phyloP scores from a whole-genome alignment of 2,329 filamentous ascomycete genomes.

The Talaromyces sp. region DNA sequence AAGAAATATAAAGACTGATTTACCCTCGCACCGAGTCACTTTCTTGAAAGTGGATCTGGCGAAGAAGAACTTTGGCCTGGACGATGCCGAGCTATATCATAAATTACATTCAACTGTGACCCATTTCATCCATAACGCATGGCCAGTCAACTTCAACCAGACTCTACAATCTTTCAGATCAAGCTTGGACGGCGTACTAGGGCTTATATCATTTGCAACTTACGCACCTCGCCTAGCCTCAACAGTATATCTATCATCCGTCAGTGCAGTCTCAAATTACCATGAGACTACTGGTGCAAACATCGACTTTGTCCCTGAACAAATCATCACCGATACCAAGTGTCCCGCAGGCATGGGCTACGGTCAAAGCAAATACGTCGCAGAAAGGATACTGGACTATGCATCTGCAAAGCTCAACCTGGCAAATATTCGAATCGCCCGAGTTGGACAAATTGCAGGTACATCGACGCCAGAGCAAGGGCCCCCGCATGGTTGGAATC shows the following conservation, averaged over 20 bases:
- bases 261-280: conserved; percentile 7
- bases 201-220: conserved; percentile 5
- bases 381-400: conserved; percentile 11
- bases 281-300: neutral
- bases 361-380: conserved; percentile 11
- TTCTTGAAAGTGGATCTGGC: conserved; percentile 13
- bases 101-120: conserved; percentile 5
- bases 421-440: neutral
- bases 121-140: conserved; percentile 15
- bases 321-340: conserved; percentile 4
- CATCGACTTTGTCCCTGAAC: neutral
- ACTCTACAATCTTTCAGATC: conserved; percentile 7
- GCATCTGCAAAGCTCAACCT: neutral
- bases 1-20: neutral
- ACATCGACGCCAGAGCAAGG: conserved; percentile 11
- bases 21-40: conserved; percentile 5
- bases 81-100: neutral
- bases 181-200: conserved; percentile 6
- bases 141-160: conserved; percentile 15
- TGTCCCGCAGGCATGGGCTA: conserved; percentile 10
- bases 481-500: conserved; percentile 9
- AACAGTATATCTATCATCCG: conserved; percentile 1
- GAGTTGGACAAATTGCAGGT: conserved; percentile 14
- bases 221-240: neutral
- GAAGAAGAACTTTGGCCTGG: neutral